These are phyloP conservation scores for Crucihimalaya himalaica DNA, from an alignment of 345 rosid genomes.

Conservation along the genomic window DNA sequence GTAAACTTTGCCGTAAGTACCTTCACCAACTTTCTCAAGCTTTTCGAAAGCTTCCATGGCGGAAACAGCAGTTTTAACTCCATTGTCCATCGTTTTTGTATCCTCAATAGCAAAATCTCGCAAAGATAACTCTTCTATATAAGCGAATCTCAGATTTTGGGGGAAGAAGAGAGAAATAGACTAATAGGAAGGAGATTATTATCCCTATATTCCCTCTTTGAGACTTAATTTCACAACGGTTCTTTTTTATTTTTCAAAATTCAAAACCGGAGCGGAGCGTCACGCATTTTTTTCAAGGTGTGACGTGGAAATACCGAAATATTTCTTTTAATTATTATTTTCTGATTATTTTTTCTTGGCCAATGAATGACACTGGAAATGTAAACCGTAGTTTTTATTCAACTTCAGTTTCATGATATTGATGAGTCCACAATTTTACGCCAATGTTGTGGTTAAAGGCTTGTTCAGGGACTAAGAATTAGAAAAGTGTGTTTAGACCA, in stretches of 20 bases:
- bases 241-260: conserved; percentile 27
- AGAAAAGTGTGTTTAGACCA: too few species aligned
- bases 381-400: too few species aligned
- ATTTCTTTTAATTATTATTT: too few species aligned
- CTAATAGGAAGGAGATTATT: conserved; percentile 3
- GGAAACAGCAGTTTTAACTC: conserved; percentile 40
- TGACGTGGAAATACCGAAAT: background rate
- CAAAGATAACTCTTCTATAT: background rate
- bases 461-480: too few species aligned
- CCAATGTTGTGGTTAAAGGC: too few species aligned
- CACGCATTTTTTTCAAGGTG: background rate
- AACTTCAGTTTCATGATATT: too few species aligned
- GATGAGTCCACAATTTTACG: too few species aligned
- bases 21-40: conserved; percentile 98
- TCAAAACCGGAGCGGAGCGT: conserved; percentile 32
- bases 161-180: too few species aligned
- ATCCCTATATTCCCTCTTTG: background rate
- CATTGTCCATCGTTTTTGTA: conserved; percentile 49
- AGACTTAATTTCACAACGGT: conserved; percentile 26
- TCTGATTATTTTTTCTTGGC: too few species aligned
- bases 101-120: background rate
- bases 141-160: background rate
- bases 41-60: conserved; percentile 94
- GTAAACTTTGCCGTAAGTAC: conserved; percentile 95
- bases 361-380: too few species aligned